Percentiles rank a stretch among this genome's conserved stretches.
Conservation (phyloP, 1,284 basidiomycete species). For the Moesziomyces antarcticus region DNA sequence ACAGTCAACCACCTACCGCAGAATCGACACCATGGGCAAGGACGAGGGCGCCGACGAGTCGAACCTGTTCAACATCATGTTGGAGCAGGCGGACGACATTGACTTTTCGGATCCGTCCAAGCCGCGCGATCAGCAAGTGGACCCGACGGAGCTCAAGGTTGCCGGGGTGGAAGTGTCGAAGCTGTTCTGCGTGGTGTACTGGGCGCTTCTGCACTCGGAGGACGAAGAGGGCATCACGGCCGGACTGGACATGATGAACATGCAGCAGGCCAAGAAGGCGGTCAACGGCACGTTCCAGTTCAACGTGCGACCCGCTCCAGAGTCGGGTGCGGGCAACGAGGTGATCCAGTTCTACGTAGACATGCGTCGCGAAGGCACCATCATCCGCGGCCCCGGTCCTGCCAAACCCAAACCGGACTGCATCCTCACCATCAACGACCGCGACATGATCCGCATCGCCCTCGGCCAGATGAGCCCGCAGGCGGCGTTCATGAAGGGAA, state of each 20-base stretch:
- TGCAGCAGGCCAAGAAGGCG: constrained; percentile 50
- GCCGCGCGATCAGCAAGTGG: constrained; percentile 12
- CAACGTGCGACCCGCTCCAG: constrained; percentile 40
- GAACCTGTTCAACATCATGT: constrained; percentile 54
- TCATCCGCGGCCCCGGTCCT: constrained; percentile 42
- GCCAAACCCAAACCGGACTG: constrained; percentile 57
- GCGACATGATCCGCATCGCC: constrained; percentile 57
- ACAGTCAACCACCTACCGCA: background rate
- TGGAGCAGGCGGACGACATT: constrained; percentile 54
- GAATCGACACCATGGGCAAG: constrained; percentile 13
- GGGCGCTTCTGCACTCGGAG: constrained; percentile 44
- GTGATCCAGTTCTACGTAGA: constrained; percentile 52
- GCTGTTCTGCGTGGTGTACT: constrained; percentile 49
- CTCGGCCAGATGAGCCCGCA: constrained; percentile 55
- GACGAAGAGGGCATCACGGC: constrained; percentile 45
- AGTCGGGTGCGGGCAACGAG: constrained; percentile 22
- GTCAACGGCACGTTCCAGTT: constrained; percentile 58
- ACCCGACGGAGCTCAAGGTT: constrained; percentile 47
- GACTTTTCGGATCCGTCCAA: constrained; percentile 43
- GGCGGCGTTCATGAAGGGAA: constrained; percentile 57
- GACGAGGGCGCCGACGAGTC: constrained; percentile 23
- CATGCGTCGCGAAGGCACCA: constrained; percentile 49
- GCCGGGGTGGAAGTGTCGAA: constrained; percentile 45
- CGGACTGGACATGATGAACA: constrained; percentile 55
- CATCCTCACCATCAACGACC: constrained; percentile 46